A percentile compares a stretch with the other conserved stretches of the same genome.
These are phyloP conservation scores for Neopestalotiopsis rosae DNA, from an alignment of 2,329 filamentous ascomycete species.

Conservation along the genomic window DNA sequence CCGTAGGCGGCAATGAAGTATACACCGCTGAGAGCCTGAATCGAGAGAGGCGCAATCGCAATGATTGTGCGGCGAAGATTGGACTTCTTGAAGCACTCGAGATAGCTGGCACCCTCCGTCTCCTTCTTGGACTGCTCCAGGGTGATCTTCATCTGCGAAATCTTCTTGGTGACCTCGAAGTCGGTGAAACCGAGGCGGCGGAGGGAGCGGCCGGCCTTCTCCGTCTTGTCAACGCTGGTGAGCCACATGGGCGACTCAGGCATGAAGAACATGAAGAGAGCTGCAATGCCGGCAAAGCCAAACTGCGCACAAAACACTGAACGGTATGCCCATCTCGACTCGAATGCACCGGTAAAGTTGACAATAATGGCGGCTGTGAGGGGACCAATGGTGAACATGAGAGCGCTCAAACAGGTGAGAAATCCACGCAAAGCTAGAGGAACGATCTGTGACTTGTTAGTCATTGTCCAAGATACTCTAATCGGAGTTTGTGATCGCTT, in stretches of 20 bases:
- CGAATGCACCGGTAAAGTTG: constrained; percentile 33
- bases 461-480: background rate
- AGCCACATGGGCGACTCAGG: constrained; percentile 52
- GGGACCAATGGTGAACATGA: constrained; percentile 38
- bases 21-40: constrained; percentile 18
- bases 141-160: constrained; percentile 35
- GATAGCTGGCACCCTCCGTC: constrained; percentile 42
- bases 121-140: constrained; percentile 40
- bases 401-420: constrained; percentile 33
- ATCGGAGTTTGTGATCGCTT: constrained; percentile 4
- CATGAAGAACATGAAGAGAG: constrained; percentile 37
- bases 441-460: constrained; percentile 25
- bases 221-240: constrained; percentile 36
- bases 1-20: constrained; percentile 19
- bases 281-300: constrained; percentile 34
- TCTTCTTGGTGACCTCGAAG: constrained; percentile 34
- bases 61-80: constrained; percentile 36
- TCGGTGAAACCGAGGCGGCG: constrained; percentile 35
- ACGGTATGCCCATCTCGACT: constrained; percentile 40
- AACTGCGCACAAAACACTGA: constrained; percentile 40
- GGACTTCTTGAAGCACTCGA: constrained; percentile 45
- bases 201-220: constrained; percentile 41
- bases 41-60: constrained; percentile 17
- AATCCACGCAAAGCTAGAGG: constrained; percentile 34
- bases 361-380: constrained; percentile 38